Base-by-base conservation (phyloP, 257 asterid genomes). In the Phtheirospermum japonicum region DNA sequence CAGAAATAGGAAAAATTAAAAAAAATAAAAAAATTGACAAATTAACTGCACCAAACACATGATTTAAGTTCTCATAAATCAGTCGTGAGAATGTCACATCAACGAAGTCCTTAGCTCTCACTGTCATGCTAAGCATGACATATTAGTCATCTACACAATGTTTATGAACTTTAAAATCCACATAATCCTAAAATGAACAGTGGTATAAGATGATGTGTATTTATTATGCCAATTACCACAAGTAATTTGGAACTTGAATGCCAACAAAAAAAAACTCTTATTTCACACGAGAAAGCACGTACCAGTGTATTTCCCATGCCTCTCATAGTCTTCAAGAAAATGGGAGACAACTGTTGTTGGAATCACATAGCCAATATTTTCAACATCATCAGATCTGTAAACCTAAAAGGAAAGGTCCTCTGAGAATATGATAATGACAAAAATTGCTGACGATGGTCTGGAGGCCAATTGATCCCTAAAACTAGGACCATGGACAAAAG, bases 341-440 rank as follows among this genome's bases (percentile, higher is more conserved):
- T 89, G 99, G 70, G 96, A 85, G 45, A 89, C 95, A 68, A 92
- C 97, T 9, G 88, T 86, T 30, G 95, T 77, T 39, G 99, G 99
- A 73, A 89, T 92, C 66, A 92, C 96, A 55, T 92, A 92, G 31
- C 99, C 99, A 64, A 92, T 92, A 83, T 92, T 89, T 71, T 92
- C 97, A 64, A 76, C 95, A 20, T 86, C 97, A 69, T 86, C 97
- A 68, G 99, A 92, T 80, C 99, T 92, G 95, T 79, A 89, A 69
- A 89, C 97, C 95, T 92, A 86, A 77, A 74, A 54, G 26, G 67
- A 74, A 71, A 71, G 75, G 73, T 77, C 62, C 64, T 68, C 71
- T 76, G 62, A 88, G 79, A 61, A 72, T 67, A 57, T 43, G 57
- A 59, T 32, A 53, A 54, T 51, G 14, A 71, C 42, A 17, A 32